Percentiles rank a stretch among this genome's conserved stretches.
These are phyloP conservation scores for Trifolium fragiferum DNA, from an alignment of 306 rosid species.

Conservation along the genomic window DNA sequence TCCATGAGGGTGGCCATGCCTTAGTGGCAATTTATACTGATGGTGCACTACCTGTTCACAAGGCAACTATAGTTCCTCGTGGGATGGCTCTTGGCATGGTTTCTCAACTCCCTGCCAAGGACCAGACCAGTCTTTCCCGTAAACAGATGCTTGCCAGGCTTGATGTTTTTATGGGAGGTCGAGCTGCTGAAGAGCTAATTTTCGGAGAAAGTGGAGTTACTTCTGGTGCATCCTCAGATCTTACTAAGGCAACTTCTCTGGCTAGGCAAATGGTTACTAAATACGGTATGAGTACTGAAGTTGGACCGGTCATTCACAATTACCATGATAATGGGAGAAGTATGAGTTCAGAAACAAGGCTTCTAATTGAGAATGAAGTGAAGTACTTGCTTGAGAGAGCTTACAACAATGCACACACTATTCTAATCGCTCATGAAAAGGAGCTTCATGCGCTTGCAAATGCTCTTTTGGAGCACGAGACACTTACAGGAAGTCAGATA, in stretches of 20 bases:
- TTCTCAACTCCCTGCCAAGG: constrained; percentile 72
- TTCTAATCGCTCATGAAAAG: constrained; percentile 71
- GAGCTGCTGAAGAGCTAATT: constrained; percentile 88
- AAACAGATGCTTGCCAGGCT: constrained; percentile 89
- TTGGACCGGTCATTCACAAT: constrained; percentile 74
- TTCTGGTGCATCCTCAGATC: constrained; percentile 77
- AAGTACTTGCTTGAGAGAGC: constrained; percentile 69
- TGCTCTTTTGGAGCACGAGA: constrained; percentile 78
- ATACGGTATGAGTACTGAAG: constrained; percentile 86
- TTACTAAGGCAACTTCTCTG: constrained; percentile 63
- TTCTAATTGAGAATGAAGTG: constrained; percentile 85
- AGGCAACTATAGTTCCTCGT: constrained; percentile 93
- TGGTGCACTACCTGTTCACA: constrained; percentile 84
- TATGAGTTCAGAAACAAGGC: constrained; percentile 92
- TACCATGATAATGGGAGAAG: constrained; percentile 78
- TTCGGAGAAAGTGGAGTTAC: constrained; percentile 88
- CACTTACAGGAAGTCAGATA: constrained; percentile 81
- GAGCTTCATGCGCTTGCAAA: constrained; percentile 84
- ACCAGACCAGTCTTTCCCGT: constrained; percentile 65
- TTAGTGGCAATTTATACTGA: constrained; percentile 88
- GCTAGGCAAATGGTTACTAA: constrained; percentile 88
- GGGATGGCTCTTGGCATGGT: constrained; percentile 93
- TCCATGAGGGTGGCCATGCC: constrained; percentile 93
- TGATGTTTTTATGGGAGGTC: constrained; percentile 92
- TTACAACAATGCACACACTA: constrained; percentile 80